phyloP scores from a whole-genome alignment of 169 alveolate species.

The Plasmodium ovale region DNA sequence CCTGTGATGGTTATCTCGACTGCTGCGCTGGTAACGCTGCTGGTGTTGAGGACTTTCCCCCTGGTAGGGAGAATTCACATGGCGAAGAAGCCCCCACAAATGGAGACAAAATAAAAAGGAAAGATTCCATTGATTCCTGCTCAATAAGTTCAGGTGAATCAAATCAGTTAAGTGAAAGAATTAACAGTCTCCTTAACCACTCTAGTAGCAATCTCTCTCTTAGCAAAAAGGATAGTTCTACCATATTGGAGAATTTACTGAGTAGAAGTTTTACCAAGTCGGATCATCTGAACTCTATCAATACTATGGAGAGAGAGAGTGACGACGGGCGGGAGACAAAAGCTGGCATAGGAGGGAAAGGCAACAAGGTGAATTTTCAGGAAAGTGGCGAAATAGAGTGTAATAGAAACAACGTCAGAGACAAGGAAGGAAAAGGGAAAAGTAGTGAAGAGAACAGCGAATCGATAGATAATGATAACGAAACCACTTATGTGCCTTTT shows the following conservation, averaged over 20 bases:
- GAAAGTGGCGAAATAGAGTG: conserved; percentile 1
- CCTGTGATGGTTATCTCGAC: background rate
- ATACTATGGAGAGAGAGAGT: conserved; percentile 22
- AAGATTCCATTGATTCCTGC: background rate
- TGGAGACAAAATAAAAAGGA: background rate
- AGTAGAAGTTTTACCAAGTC: conserved; percentile 43
- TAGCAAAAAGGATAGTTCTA: conserved; percentile 41
- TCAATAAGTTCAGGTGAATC: conserved; percentile 27
- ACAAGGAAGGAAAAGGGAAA: background rate
- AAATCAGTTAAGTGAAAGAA: conserved; percentile 55
- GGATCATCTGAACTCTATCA: conserved; percentile 41
- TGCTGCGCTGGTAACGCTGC: too few relatives aligned
- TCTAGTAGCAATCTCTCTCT: conserved; percentile 26
- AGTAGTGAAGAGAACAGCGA: background rate
- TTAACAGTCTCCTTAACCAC: conserved; percentile 48
- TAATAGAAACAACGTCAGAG: background rate
- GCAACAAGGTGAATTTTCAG: conserved; percentile 8
- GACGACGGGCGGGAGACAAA: conserved; percentile 9
- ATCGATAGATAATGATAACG: conserved; percentile 22
- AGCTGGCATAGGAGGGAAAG: background rate
- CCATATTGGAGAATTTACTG: conserved; percentile 35
- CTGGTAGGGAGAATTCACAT: background rate
- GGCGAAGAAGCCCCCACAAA: background rate
- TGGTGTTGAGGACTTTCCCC: too few relatives aligned
- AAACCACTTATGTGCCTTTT: conserved; percentile 39